Evolutionary conservation across 75 land plant species (phyloP).

Genomic region (Sequoiadendron giganteum): DNA sequence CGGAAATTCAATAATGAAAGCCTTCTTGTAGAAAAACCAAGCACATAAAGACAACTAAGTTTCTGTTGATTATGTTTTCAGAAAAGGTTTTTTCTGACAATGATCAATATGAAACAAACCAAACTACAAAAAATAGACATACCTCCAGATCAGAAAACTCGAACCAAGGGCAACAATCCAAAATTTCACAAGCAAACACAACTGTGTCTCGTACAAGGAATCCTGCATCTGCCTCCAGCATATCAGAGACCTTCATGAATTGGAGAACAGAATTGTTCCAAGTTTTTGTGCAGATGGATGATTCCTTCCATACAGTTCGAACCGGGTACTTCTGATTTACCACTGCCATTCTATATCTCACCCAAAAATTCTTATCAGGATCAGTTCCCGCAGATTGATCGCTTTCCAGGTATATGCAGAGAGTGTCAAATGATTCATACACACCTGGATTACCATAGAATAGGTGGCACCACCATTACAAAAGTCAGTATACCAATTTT

Average conservation of each 20-base stretch:
- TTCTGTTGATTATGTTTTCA: neutral
- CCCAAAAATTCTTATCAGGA: constrained; percentile 96
- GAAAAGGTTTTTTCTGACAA: neutral
- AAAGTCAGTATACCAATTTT: neutral
- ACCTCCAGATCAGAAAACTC: constrained; percentile 99
- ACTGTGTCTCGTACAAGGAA: constrained; percentile 93
- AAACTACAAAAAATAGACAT: constrained; percentile 12
- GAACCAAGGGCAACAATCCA: constrained; percentile 99
- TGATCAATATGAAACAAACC: neutral
- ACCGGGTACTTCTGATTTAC: constrained; percentile 89
- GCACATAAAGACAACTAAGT: neutral
- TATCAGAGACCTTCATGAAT: constrained; percentile 97
- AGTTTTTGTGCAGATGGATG: constrained; percentile 97
- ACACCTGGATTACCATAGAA: constrained; percentile 67
- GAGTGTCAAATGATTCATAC: constrained; percentile 96
- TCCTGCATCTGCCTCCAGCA: constrained; percentile 94
- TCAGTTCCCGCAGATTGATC: constrained; percentile 90
- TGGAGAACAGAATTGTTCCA: constrained; percentile 99
- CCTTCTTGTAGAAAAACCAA: neutral
- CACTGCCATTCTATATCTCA: constrained; percentile 91
- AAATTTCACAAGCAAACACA: constrained; percentile 90
- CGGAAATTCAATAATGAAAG: neutral
- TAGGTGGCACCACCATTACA: neutral
- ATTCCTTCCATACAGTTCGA: constrained; percentile 94
- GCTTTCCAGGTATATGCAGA: constrained; percentile 95